Conservation (phyloP, 768 basidiomycete species). For the Pholiota microspora region DNA sequence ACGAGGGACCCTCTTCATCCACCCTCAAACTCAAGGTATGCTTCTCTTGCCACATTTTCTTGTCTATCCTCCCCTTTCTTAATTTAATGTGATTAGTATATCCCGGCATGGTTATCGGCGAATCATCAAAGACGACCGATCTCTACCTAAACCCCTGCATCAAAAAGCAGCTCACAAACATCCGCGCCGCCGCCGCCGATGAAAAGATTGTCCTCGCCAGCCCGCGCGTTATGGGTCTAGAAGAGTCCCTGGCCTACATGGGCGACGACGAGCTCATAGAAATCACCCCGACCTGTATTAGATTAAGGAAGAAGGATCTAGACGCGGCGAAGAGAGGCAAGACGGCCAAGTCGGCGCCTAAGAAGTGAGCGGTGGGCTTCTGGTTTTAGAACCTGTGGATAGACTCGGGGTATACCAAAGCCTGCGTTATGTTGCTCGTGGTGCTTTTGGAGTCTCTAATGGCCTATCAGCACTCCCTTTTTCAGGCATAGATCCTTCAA, state of each 20-base stretch:
- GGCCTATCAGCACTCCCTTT: neutral
- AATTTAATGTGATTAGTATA: slow-evolving; percentile 31
- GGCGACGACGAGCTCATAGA: slow-evolving; percentile 48
- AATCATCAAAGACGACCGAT: slow-evolving; percentile 43
- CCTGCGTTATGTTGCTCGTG: neutral
- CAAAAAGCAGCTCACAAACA: slow-evolving; percentile 50
- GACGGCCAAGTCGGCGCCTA: slow-evolving; percentile 21
- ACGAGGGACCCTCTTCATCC: slow-evolving; percentile 44
- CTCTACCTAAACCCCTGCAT: slow-evolving; percentile 46
- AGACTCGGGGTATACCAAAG: neutral
- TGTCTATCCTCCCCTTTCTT: neutral
- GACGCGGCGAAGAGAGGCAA: slow-evolving; percentile 33
- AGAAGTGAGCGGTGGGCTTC: no score
- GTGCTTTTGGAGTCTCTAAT: neutral
- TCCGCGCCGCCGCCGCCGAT: slow-evolving; percentile 45
- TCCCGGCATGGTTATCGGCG: slow-evolving; percentile 51
- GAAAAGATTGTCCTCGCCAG: slow-evolving; percentile 48
- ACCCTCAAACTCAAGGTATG: slow-evolving; percentile 39
- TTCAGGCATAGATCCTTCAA: neutral
- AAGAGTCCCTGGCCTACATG: slow-evolving; percentile 48
- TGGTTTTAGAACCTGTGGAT: no score
- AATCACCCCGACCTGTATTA: slow-evolving; percentile 39
- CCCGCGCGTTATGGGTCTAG: slow-evolving; percentile 41
- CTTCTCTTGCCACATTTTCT: neutral
- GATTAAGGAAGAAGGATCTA: slow-evolving; percentile 42